A percentile compares a stretch with the other conserved stretches of the same genome.
Conservation (phyloP, 306 rosid species). For the Vigna angularis region DNA sequence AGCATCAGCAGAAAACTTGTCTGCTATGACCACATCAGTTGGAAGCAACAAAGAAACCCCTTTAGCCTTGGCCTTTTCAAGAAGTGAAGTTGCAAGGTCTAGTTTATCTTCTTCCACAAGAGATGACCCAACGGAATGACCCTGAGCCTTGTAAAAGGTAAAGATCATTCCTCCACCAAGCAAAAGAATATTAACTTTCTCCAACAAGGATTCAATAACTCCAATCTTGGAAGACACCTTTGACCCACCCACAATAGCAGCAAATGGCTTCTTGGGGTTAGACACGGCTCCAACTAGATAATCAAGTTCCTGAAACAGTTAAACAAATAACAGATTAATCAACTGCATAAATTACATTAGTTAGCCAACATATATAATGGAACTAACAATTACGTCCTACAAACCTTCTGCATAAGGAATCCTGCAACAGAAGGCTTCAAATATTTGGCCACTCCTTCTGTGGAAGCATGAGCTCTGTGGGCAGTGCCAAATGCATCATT, state of each 20-base stretch:
- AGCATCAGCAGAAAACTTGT: conserved; percentile 93
- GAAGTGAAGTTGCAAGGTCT: conserved; percentile 73
- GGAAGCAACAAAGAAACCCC: conserved; percentile 92
- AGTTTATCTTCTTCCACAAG: conserved; percentile 92
- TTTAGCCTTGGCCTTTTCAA: conserved; percentile 85
- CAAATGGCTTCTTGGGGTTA: conserved; percentile 94
- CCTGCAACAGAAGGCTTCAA: conserved; percentile 96
- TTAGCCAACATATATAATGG: conserved; percentile 9
- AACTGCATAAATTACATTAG: conserved; percentile 1
- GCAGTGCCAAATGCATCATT: conserved; percentile 98
- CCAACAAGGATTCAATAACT: conserved; percentile 92
- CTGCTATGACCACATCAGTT: conserved; percentile 85
- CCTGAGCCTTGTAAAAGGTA: conserved; percentile 97
- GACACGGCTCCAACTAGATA: conserved; percentile 90
- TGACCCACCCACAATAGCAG: conserved; percentile 94
- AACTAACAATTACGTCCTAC: background rate
- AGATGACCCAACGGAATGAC: conserved; percentile 81
- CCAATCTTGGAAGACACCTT: conserved; percentile 96
- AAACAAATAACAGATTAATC: conserved; percentile 27
- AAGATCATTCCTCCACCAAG: conserved; percentile 96
- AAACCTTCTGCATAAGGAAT: conserved; percentile 94
- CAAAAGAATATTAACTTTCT: conserved; percentile 73
- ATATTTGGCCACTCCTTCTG: conserved; percentile 87
- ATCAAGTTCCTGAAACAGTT: conserved; percentile 81
- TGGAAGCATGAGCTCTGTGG: conserved; percentile 97